These are phyloP conservation scores for Ceratocystis huliohia DNA, from an alignment of 2,329 filamentous ascomycete species.

Conservation along the genomic window DNA sequence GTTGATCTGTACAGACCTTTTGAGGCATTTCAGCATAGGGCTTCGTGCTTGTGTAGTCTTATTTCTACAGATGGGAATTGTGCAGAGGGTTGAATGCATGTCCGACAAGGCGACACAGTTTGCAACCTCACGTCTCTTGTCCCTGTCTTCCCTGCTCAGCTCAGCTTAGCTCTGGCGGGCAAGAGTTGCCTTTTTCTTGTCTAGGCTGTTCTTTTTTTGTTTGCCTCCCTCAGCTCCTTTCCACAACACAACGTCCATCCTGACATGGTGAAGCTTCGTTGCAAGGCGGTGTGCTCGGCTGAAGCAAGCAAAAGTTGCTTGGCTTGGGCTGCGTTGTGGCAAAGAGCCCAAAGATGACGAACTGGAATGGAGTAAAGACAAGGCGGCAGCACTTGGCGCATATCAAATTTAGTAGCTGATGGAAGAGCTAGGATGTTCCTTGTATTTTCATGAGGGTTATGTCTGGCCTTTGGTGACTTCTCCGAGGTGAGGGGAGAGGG, in stretches of 20 bases:
- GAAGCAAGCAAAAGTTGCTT: not conserved
- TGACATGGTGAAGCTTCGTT: not conserved
- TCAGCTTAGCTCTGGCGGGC: too few species aligned
- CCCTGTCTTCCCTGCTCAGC: too few species aligned
- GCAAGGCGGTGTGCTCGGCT: not conserved
- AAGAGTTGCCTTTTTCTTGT: too few species aligned
- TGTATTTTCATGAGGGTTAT: not conserved
- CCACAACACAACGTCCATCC: not conserved
- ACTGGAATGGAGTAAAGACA: not conserved
- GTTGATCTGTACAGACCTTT: not conserved
- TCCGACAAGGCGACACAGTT: too few species aligned
- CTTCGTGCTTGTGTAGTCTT: not conserved
- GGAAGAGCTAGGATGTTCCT: not conserved
- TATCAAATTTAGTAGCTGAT: not conserved
- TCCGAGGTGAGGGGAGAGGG: slow-evolving; percentile 1
- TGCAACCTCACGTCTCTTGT: too few species aligned
- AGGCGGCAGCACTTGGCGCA: not conserved
- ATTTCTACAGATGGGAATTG: not conserved
- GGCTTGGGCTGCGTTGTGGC: not conserved
- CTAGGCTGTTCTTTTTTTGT: not conserved
- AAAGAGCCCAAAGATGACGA: not conserved
- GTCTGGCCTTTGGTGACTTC: not conserved
- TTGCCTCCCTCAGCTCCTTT: not conserved
- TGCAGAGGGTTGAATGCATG: too few species aligned
- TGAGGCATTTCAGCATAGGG: not conserved